Percentiles rank a stretch among this genome's conserved stretches.
phyloP scores from a whole-genome alignment of 2,329 filamentous ascomycete species.

The Hypocrella siamensis region DNA sequence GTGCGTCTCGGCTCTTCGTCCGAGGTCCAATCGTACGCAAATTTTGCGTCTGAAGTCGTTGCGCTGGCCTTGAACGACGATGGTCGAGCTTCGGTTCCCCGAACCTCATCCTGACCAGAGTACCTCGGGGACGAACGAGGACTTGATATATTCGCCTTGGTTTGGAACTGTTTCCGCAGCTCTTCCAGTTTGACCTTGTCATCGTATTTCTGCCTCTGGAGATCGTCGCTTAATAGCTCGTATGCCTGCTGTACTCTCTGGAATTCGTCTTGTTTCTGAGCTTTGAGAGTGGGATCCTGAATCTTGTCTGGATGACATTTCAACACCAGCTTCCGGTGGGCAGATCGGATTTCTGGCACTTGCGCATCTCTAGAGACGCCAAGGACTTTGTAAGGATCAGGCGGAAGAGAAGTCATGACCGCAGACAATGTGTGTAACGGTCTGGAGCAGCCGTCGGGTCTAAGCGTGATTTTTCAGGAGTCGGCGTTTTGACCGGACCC shows the following conservation, averaged over 20 bases:
- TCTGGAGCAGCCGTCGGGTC: neutral
- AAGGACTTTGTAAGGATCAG: slow-evolving; percentile 68
- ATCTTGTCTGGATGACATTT: slow-evolving; percentile 89
- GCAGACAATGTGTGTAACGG: slow-evolving; percentile 4
- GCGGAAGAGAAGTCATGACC: slow-evolving; percentile 34
- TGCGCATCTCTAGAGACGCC: slow-evolving; percentile 60
- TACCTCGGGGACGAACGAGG: slow-evolving; percentile 24
- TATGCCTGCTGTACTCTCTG: slow-evolving; percentile 88
- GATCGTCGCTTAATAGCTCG: slow-evolving; percentile 71
- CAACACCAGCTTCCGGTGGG: slow-evolving; percentile 73
- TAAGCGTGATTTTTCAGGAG: slow-evolving; percentile 3
- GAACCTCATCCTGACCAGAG: slow-evolving; percentile 6
- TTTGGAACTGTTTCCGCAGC: slow-evolving; percentile 38
- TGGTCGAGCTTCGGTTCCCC: slow-evolving; percentile 12
- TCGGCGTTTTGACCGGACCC: neutral
- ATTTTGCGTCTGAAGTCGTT: slow-evolving; percentile 18
- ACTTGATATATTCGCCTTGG: slow-evolving; percentile 26
- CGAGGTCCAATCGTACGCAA: slow-evolving; percentile 23
- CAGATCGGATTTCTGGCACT: slow-evolving; percentile 54
- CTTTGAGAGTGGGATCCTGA: slow-evolving; percentile 60
- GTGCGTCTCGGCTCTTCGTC: slow-evolving; percentile 28
- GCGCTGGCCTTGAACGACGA: slow-evolving; percentile 22
- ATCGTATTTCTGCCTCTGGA: slow-evolving; percentile 60
- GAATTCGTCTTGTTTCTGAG: slow-evolving; percentile 71
- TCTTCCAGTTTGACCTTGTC: slow-evolving; percentile 53